phyloP scores from a whole-genome alignment of 768 basidiomycete species.

The Mycena indigotica region DNA sequence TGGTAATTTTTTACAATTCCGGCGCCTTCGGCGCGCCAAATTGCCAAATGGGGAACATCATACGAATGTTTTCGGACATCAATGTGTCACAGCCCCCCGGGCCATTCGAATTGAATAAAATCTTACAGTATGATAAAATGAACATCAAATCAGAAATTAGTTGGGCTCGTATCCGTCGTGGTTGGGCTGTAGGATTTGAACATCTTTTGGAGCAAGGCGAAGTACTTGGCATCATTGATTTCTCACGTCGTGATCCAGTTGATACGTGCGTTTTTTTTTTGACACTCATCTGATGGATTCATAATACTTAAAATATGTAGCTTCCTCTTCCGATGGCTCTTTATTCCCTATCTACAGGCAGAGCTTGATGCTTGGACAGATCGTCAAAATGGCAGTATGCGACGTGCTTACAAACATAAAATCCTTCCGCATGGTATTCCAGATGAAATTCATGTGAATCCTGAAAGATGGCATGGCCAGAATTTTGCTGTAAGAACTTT shows the following conservation, averaged over 20 bases:
- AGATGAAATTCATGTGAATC: constrained; percentile 28
- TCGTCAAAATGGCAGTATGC: constrained; percentile 24
- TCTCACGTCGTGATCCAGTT: not conserved
- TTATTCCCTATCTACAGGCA: too few species aligned
- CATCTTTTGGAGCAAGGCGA: not conserved
- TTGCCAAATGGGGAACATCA: too few species aligned
- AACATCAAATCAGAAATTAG: constrained; percentile 44
- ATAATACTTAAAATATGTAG: constrained; percentile 29
- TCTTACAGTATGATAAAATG: constrained; percentile 36
- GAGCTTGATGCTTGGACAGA: constrained; percentile 36
- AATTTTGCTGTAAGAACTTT: too few species aligned
- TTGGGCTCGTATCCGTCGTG: constrained; percentile 38
- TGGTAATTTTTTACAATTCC: too few species aligned
- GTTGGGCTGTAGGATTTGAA: constrained; percentile 38
- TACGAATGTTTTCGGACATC: too few species aligned
- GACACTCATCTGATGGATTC: not conserved
- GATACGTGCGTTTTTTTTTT: constrained; percentile 21
- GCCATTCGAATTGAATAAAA: too few species aligned
- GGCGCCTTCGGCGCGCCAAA: too few species aligned
- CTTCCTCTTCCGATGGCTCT: constrained; percentile 42
- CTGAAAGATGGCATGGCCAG: too few species aligned
- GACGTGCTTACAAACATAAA: too few species aligned
- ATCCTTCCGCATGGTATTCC: constrained; percentile 43
- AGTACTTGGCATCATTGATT: too few species aligned
- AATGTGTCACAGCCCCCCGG: too few species aligned